Conservation (phyloP, 139 green algal species). For the Auxenochlorella pyrenoidosa region DNA sequence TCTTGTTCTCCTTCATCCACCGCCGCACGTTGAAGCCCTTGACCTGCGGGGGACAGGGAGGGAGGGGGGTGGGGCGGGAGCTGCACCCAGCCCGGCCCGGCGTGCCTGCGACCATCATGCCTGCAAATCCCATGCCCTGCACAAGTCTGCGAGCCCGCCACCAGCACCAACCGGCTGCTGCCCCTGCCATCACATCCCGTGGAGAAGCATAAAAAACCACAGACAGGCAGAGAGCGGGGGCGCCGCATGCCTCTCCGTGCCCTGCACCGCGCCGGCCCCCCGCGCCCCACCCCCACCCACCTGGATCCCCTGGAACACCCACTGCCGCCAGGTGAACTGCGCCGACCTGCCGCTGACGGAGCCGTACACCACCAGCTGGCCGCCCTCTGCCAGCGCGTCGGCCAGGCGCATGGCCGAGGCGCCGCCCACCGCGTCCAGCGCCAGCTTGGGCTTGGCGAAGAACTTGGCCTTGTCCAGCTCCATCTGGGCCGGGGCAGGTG, state of each 20-base stretch:
- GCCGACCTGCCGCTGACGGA: conserved; percentile 75
- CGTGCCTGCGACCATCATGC: too few relatives aligned
- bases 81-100: not conserved
- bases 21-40: conserved; percentile 55
- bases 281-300: too few relatives aligned
- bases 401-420: conserved; percentile 65
- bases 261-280: too few relatives aligned
- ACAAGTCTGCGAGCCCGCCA: too few relatives aligned
- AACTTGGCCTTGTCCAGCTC: conserved; percentile 82
- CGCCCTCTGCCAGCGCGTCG: conserved; percentile 74
- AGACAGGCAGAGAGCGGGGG: too few relatives aligned
- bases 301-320: conserved; percentile 71
- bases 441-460: conserved; percentile 86
- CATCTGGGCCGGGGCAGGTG: conserved; percentile 26
- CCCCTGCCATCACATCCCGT: too few relatives aligned
- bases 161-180: too few relatives aligned
- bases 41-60: not conserved
- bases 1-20: conserved; percentile 71
- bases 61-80: not conserved
- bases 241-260: too few relatives aligned
- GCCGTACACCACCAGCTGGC: conserved; percentile 83
- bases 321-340: conserved; percentile 76
- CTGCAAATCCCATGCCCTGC: too few relatives aligned
- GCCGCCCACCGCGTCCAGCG: conserved; percentile 85
- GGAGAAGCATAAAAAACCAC: too few relatives aligned